phyloP scores from a whole-genome alignment of 495 filamentous ascomycete genomes.

The Penicillium subrubescens region DNA sequence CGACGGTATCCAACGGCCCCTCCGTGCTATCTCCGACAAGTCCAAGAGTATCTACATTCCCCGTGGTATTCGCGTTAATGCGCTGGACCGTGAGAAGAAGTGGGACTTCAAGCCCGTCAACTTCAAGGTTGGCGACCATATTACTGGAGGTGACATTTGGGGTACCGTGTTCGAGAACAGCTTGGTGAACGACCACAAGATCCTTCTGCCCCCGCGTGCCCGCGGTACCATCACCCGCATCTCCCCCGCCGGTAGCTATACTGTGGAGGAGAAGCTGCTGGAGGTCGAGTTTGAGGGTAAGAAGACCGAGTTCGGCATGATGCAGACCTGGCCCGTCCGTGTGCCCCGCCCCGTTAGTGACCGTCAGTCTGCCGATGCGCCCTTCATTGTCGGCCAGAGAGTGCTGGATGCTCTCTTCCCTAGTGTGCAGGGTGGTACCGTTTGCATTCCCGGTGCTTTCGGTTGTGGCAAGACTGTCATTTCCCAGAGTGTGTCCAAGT shows the following conservation, averaged over 20 bases:
- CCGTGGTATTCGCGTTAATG: conserved; percentile 86
- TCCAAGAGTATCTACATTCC: conserved; percentile 94
- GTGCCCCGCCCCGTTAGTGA: conserved; percentile 88
- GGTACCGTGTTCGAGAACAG: conserved; percentile 95
- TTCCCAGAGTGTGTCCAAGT: conserved; percentile 96
- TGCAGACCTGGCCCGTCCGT: conserved; percentile 99
- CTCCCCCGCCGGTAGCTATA: conserved; percentile 86
- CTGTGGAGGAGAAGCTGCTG: conserved; percentile 89
- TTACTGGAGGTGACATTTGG: conserved; percentile 94
- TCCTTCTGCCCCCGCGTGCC: conserved; percentile 88
- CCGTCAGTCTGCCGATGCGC: conserved; percentile 82
- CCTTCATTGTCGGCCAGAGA: conserved; percentile 94
- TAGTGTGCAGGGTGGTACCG: conserved; percentile 93
- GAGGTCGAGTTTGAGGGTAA: conserved; percentile 97
- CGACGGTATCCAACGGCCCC: conserved; percentile 96
- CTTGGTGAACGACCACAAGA: conserved; percentile 91
- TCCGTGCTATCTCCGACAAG: conserved; percentile 76
- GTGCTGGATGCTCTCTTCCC: conserved; percentile 98
- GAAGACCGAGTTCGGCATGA: conserved; percentile 91
- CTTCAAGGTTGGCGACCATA: conserved; percentile 92
- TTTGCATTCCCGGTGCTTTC: conserved; percentile 97
- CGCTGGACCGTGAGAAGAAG: conserved; percentile 82
- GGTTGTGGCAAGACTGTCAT: conserved; percentile 99
- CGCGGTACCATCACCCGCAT: conserved; percentile 90
- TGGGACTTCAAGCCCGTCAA: conserved; percentile 91